A percentile compares a stretch with the other conserved stretches of the same genome.
Evolutionary conservation across 2,329 filamentous ascomycete species (phyloP).

Genomic region (Verticillium tricorpus): DNA sequence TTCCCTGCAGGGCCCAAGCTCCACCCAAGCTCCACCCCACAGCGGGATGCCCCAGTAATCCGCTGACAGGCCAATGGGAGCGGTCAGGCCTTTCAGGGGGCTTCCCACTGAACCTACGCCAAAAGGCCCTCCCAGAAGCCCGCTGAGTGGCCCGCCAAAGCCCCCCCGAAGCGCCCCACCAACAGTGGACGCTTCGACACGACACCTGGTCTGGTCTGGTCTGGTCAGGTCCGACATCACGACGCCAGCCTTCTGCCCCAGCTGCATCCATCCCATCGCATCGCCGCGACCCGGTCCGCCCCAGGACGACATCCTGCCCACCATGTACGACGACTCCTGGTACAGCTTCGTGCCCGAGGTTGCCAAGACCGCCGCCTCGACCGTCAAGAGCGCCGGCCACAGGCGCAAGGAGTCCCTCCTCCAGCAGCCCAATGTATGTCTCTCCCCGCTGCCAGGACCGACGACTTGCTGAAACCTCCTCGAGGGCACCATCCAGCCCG

Average conservation of each 20-base stretch:
- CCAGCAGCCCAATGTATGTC: slow-evolving; percentile 57
- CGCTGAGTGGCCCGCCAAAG: too few species aligned
- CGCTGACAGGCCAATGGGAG: background rate
- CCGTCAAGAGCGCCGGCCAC: slow-evolving; percentile 45
- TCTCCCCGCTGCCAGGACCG: background rate
- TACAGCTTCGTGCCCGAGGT: slow-evolving; percentile 70
- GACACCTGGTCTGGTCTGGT: background rate
- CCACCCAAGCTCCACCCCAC: background rate
- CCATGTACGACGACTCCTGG: slow-evolving; percentile 82
- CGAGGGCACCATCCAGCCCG: slow-evolving; percentile 49
- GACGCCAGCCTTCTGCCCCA: background rate
- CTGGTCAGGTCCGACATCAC: background rate
- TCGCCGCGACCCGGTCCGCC: too few species aligned
- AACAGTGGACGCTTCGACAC: background rate
- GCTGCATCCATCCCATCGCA: slow-evolving; percentile 3
- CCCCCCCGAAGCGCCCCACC: too few species aligned
- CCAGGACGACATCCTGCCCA: slow-evolving; percentile 8
- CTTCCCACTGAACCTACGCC: background rate
- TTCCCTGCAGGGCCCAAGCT: background rate
- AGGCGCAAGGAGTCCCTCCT: slow-evolving; percentile 66
- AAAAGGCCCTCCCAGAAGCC: too few species aligned
- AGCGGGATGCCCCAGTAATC: background rate
- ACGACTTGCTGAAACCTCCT: background rate
- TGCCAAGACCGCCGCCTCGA: slow-evolving; percentile 42
- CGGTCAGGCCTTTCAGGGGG: background rate